Evolutionary conservation across 306 rosid genomes (phyloP).

Genomic region (Fagus crenata): DNA sequence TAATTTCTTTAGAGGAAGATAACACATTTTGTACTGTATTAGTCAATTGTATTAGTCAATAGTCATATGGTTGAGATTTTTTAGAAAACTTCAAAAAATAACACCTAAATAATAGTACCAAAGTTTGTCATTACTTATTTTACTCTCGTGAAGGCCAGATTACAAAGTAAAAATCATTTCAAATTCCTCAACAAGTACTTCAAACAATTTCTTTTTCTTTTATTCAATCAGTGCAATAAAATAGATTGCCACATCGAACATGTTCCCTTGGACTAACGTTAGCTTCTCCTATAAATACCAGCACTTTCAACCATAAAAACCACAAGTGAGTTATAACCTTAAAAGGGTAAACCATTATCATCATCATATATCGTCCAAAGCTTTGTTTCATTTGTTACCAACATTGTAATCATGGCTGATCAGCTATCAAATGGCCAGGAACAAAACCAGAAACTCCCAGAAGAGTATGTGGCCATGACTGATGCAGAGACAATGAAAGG

Average conservation of each 20-base stretch:
- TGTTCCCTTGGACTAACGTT: slow-evolving; percentile 2
- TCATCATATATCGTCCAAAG: background rate
- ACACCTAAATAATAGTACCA: no score
- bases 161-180: background rate
- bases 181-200: background rate
- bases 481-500: slow-evolving; percentile 19
- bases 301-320: background rate
- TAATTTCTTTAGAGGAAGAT: no score
- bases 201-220: no score
- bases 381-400: background rate
- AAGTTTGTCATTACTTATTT: background rate
- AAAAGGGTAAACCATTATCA: no score
- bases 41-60: no score
- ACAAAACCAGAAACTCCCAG: background rate
- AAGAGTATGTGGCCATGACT: background rate
- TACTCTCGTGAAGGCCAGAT: background rate
- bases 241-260: background rate
- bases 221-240: background rate
- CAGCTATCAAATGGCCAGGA: background rate
- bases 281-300: slow-evolving; percentile 19
- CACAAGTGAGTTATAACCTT: background rate
- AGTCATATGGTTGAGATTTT: no score
- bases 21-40: no score
- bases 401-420: slow-evolving; percentile 32
- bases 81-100: no score